phyloP scores from a whole-genome alignment of 305 asterid genomes.

The Rubia balearica region DNA sequence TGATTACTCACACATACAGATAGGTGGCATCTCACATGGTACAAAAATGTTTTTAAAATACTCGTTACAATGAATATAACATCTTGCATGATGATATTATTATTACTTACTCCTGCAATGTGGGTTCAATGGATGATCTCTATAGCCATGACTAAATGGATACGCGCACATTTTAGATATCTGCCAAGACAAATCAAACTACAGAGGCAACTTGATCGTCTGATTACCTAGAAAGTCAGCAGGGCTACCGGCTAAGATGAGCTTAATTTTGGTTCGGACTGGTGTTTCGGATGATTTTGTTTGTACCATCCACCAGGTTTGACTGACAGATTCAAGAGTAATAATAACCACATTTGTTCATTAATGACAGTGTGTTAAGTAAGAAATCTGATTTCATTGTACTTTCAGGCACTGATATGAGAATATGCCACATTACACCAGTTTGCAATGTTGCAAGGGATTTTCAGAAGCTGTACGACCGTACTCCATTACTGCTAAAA shows the following conservation, averaged over 20 bases:
- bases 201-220: not conserved
- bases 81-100: too few relatives aligned
- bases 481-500: too few relatives aligned
- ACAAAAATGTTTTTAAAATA: too few relatives aligned
- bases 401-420: too few relatives aligned
- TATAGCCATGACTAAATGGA: constrained; percentile 22
- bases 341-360: not conserved
- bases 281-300: not conserved
- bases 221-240: not conserved
- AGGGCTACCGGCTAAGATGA: not conserved
- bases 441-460: too few relatives aligned
- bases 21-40: too few relatives aligned
- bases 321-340: constrained; percentile 8
- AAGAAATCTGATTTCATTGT: constrained; percentile 1
- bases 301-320: not conserved
- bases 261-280: not conserved
- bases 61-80: too few relatives aligned
- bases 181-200: not conserved
- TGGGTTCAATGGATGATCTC: not conserved
- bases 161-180: not conserved
- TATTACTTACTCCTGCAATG: not conserved
- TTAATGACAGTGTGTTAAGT: not conserved
- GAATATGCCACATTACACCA: too few relatives aligned
- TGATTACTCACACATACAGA: too few relatives aligned
- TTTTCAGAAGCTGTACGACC: too few relatives aligned